phyloP scores from a whole-genome alignment of 2,329 filamentous ascomycete species.

The Clarireedia monteithiana region DNA sequence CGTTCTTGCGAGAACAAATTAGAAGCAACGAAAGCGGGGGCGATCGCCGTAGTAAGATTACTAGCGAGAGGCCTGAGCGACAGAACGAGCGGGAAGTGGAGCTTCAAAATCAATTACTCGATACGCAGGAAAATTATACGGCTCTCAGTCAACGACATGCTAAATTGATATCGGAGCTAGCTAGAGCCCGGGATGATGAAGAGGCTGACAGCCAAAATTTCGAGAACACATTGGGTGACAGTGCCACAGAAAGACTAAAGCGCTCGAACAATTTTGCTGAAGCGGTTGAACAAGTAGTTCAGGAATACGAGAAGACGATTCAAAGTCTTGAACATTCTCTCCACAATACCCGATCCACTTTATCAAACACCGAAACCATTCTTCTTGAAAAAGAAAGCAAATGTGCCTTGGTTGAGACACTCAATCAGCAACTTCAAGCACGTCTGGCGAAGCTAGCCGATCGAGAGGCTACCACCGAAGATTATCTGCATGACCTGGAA shows the following conservation, averaged over 20 bases:
- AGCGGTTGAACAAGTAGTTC: conserved; percentile 88
- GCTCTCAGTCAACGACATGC: conserved; percentile 87
- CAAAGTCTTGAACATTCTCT: conserved; percentile 87
- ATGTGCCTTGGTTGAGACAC: conserved; percentile 85
- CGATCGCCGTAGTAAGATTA: conserved; percentile 42
- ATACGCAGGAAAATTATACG: conserved; percentile 90
- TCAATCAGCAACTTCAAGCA: conserved; percentile 81
- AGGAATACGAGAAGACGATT: conserved; percentile 98
- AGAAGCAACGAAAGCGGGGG: conserved; percentile 68
- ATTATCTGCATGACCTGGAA: conserved; percentile 88
- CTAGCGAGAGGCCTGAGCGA: conserved; percentile 65
- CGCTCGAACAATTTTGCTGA: conserved; percentile 94
- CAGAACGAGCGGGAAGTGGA: conserved; percentile 80
- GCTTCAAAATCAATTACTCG: conserved; percentile 86
- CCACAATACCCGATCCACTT: conserved; percentile 74
- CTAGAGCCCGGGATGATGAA: conserved; percentile 70
- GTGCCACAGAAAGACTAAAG: conserved; percentile 78
- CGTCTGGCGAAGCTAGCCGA: conserved; percentile 91
- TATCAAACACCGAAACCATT: conserved; percentile 77
- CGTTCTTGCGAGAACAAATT: conserved; percentile 90
- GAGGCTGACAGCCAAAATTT: conserved; percentile 47
- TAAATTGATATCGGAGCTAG: conserved; percentile 90
- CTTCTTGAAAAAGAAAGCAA: conserved; percentile 90
- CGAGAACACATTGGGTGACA: conserved; percentile 63
- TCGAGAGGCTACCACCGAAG: conserved; percentile 84